Percentiles rank a stretch among this genome's conserved stretches.
phyloP scores from a whole-genome alignment of 148 eudicot species.

The Spergularia bocconei region DNA sequence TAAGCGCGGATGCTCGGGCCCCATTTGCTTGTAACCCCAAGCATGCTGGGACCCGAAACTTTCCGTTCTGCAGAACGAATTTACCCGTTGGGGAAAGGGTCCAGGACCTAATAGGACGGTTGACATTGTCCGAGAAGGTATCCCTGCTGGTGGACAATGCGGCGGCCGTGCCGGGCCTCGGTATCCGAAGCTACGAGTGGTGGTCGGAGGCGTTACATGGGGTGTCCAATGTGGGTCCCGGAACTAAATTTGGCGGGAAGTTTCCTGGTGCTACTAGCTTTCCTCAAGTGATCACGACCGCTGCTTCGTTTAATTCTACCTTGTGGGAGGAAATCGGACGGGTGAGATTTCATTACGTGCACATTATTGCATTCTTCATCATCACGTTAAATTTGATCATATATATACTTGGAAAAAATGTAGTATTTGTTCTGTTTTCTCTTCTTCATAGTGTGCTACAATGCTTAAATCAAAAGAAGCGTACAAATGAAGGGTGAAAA shows the following conservation, averaged over 20 bases:
- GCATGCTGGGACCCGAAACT: conserved; percentile 29
- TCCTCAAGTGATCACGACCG: conserved; percentile 87
- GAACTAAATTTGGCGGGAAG: conserved; percentile 74
- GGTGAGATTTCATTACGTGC: conserved; percentile 38
- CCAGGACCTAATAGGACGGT: conserved; percentile 57
- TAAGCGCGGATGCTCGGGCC: conserved; percentile 15
- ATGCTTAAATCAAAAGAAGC: no score
- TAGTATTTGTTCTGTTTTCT: no score
- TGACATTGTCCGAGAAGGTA: conserved; percentile 79
- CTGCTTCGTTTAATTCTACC: conserved; percentile 78
- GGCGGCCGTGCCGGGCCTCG: conserved; percentile 71
- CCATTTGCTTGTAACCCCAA: conserved; percentile 79
- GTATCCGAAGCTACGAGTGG: conserved; percentile 79
- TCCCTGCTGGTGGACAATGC: conserved; percentile 60
- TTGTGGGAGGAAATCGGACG: conserved; percentile 91
- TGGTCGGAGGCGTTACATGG: conserved; percentile 99
- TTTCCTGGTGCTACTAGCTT: conserved; percentile 89
- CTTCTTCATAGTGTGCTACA: no score
- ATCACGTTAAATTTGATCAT: no score
- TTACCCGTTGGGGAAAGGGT: conserved; percentile 45
- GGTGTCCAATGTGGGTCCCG: conserved; percentile 87
- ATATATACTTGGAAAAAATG: no score
- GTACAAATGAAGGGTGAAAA: no score
- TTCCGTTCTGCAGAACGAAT: conserved; percentile 45
- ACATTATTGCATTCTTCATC: no score